phyloP scores from a whole-genome alignment of 2,329 filamentous ascomycete species.

The Diaporthe caulivora region DNA sequence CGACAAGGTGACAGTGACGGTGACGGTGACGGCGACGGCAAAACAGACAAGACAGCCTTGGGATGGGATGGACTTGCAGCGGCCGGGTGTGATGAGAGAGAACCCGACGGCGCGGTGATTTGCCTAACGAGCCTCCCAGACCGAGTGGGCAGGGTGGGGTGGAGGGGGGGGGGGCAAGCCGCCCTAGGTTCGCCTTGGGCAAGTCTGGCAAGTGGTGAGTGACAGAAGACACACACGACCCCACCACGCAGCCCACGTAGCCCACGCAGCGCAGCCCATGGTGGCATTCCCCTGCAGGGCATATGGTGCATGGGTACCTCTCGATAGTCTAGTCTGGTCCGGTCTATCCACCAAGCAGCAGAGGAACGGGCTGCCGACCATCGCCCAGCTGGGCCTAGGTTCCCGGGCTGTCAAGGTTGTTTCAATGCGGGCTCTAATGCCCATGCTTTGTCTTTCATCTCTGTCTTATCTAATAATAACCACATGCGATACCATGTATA shows the following conservation, averaged over 20 bases:
- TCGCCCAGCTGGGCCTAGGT: conserved; percentile 13
- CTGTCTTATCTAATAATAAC: conserved; percentile 24
- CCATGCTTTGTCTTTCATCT: conserved; percentile 6
- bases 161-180: background rate
- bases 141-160: conserved; percentile 25
- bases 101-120: conserved; percentile 31
- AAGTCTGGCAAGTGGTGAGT: background rate
- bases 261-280: too few species aligned
- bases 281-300: conserved; percentile 21
- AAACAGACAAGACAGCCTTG: conserved; percentile 24
- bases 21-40: conserved; percentile 1
- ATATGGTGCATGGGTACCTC: conserved; percentile 15
- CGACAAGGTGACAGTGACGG: background rate
- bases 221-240: conserved; percentile 22
- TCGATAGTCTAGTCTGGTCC: too few species aligned
- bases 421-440: background rate
- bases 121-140: conserved; percentile 29
- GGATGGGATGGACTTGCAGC: conserved; percentile 10
- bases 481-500: background rate
- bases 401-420: conserved; percentile 6
- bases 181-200: background rate
- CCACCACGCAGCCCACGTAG: too few species aligned
- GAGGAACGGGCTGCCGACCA: background rate
- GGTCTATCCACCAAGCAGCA: too few species aligned
- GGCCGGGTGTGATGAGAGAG: conserved; percentile 9